Conservation (phyloP, 495 filamentous ascomycete species). For the Hypoxylon lienhwacheense region DNA sequence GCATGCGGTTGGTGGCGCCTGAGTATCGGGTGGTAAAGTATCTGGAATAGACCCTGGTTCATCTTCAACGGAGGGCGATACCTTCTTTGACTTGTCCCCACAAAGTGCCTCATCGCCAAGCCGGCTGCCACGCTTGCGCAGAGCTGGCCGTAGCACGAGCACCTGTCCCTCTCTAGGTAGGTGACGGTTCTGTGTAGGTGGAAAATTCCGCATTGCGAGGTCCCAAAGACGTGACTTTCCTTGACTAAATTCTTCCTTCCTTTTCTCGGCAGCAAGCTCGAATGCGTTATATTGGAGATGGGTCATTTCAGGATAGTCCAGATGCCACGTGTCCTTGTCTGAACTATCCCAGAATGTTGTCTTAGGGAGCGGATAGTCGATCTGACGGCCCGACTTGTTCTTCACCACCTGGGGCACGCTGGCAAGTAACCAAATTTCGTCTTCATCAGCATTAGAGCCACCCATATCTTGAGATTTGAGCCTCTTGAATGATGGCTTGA, state of each 20-base stretch:
- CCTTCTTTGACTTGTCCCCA: slow-evolving; percentile 1
- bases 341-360: slow-evolving; percentile 53
- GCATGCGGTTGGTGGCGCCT: slow-evolving; percentile 7
- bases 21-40: slow-evolving; percentile 19
- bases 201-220: slow-evolving; percentile 53
- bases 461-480: slow-evolving; percentile 45
- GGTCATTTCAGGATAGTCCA: slow-evolving; percentile 58
- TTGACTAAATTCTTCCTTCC: slow-evolving; percentile 51
- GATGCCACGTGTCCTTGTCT: slow-evolving; percentile 54
- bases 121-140: slow-evolving; percentile 24
- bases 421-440: slow-evolving; percentile 44
- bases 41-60: slow-evolving; percentile 27
- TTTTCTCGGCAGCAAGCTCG: slow-evolving; percentile 42
- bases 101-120: slow-evolving; percentile 3
- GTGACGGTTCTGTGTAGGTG: slow-evolving; percentile 32
- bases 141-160: slow-evolving; percentile 19
- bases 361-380: slow-evolving; percentile 52
- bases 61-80: slow-evolving; percentile 13
- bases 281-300: slow-evolving; percentile 52
- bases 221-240: slow-evolving; percentile 49
- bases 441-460: slow-evolving; percentile 9
- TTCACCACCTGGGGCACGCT: slow-evolving; percentile 42
- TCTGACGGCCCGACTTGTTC: slow-evolving; percentile 46
- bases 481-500: slow-evolving; percentile 49
- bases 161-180: slow-evolving; percentile 9